Evolutionary conservation across 495 filamentous ascomycete genomes (phyloP).

Genomic region (Aspergillus saccharolyticus): DNA sequence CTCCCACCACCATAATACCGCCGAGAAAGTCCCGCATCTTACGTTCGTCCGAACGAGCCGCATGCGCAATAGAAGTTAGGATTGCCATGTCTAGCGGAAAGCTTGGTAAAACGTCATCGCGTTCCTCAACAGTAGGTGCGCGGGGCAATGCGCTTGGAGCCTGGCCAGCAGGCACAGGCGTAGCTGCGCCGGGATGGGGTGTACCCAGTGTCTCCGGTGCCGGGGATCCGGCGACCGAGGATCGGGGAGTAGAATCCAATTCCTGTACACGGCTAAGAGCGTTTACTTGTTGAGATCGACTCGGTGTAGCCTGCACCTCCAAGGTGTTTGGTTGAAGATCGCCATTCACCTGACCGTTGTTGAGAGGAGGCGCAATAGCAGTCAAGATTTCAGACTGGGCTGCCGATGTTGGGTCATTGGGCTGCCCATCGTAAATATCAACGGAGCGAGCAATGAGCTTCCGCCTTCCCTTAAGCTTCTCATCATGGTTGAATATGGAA

Average conservation of each 20-base stretch:
- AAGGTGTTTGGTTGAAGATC: slow-evolving; percentile 22
- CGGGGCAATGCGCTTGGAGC: slow-evolving; percentile 24
- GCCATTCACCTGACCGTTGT: slow-evolving; percentile 32
- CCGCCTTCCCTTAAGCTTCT: slow-evolving; percentile 72
- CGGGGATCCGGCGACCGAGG: slow-evolving; percentile 82
- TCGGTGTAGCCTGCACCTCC: slow-evolving; percentile 39
- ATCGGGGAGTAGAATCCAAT: slow-evolving; percentile 65
- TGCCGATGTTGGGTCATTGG: slow-evolving; percentile 81
- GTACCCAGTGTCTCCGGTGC: slow-evolving; percentile 68
- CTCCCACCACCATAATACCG: slow-evolving; percentile 93
- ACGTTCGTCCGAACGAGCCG: slow-evolving; percentile 81
- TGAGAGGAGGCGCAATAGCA: slow-evolving; percentile 57
- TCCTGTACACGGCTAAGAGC: slow-evolving; percentile 49
- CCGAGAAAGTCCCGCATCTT: slow-evolving; percentile 87
- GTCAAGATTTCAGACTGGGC: slow-evolving; percentile 77
- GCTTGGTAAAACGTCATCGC: slow-evolving; percentile 75
- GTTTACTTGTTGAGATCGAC: slow-evolving; percentile 34
- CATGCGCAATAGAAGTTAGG: slow-evolving; percentile 79
- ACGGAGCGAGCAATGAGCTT: slow-evolving; percentile 77
- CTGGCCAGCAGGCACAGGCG: slow-evolving; percentile 25
- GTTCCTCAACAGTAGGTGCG: slow-evolving; percentile 52
- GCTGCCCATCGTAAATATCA: slow-evolving; percentile 85
- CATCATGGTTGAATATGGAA: slow-evolving; percentile 70
- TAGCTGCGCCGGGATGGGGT: slow-evolving; percentile 51
- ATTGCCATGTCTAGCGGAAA: slow-evolving; percentile 86